Conservation (phyloP, 2,329 filamentous ascomycete species). For the Pseudocercospora eumusae region DNA sequence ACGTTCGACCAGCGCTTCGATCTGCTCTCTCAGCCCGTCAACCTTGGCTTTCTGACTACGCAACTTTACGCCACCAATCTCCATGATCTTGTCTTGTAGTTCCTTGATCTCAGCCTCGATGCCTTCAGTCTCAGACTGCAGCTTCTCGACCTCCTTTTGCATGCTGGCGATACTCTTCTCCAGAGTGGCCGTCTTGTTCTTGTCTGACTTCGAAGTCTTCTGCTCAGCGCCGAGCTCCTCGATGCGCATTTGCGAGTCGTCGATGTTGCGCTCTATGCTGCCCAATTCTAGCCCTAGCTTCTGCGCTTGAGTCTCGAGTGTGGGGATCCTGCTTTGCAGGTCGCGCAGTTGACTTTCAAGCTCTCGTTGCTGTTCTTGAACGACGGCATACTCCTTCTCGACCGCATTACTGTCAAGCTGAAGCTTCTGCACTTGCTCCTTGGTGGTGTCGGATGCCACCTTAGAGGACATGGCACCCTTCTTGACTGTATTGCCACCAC, state of each 20-base stretch:
- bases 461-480: conserved; percentile 97
- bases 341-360: conserved; percentile 73
- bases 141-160: conserved; percentile 74
- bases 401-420: conserved; percentile 83
- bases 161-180: conserved; percentile 76
- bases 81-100: conserved; percentile 96
- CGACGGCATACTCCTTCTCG: conserved; percentile 78
- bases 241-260: conserved; percentile 79
- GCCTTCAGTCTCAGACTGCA: conserved; percentile 81
- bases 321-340: conserved; percentile 75
- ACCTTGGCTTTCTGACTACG: conserved; percentile 88
- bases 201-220: conserved; percentile 77
- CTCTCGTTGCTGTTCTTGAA: conserved; percentile 80
- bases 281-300: conserved; percentile 88
- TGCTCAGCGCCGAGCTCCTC: conserved; percentile 82
- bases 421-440: conserved; percentile 84
- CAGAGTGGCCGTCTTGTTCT: conserved; percentile 68
- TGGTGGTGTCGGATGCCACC: conserved; percentile 79
- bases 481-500: conserved; percentile 87
- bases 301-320: conserved; percentile 84
- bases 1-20: conserved; percentile 75
- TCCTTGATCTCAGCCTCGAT: conserved; percentile 91
- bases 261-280: conserved; percentile 79
- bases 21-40: conserved; percentile 82
- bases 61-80: conserved; percentile 90